Conservation (phyloP, 2,329 filamentous ascomycete species). For the Fonsecaea multimorphosa region DNA sequence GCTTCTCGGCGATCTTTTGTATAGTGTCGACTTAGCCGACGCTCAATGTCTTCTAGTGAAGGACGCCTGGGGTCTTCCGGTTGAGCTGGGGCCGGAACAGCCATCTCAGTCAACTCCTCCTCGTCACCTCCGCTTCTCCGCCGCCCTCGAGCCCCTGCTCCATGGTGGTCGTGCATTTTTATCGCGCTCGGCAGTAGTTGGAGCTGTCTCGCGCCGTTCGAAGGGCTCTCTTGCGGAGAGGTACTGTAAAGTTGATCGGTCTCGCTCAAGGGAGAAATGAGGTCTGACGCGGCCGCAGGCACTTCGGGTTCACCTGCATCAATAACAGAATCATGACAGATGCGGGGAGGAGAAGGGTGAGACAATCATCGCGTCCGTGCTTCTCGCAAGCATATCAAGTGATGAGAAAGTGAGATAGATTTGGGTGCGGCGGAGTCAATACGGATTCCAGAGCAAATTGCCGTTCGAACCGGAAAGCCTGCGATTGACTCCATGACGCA, state of each 20-base stretch:
- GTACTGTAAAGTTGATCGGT: not conserved
- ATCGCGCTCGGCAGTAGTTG: not conserved
- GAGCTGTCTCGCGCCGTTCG: not conserved
- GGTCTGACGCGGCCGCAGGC: not conserved
- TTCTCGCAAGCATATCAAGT: not conserved
- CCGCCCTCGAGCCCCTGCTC: not conserved
- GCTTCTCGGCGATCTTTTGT: conserved; percentile 6
- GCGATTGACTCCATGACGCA: not conserved
- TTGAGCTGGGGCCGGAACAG: conserved; percentile 12
- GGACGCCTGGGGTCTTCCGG: conserved; percentile 18
- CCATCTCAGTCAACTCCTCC: conserved; percentile 22
- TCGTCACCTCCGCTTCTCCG: conserved; percentile 1
- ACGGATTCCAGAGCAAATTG: conserved; percentile 4
- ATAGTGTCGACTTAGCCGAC: conserved; percentile 18
- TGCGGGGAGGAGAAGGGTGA: not conserved
- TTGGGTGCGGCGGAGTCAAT: not conserved
- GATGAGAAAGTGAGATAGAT: not conserved
- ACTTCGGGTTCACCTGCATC: not conserved
- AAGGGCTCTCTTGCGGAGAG: not conserved
- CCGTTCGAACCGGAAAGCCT: not conserved
- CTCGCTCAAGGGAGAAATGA: not conserved
- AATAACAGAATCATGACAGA: not conserved
- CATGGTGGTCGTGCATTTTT: conserved; percentile 4
- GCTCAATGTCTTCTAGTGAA: conserved; percentile 17
- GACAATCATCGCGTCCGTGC: not conserved